Evolutionary conservation across 306 rosid species (phyloP), one percentile per base, ranked within the genome.

Genomic region (Pyrus communis): DNA sequence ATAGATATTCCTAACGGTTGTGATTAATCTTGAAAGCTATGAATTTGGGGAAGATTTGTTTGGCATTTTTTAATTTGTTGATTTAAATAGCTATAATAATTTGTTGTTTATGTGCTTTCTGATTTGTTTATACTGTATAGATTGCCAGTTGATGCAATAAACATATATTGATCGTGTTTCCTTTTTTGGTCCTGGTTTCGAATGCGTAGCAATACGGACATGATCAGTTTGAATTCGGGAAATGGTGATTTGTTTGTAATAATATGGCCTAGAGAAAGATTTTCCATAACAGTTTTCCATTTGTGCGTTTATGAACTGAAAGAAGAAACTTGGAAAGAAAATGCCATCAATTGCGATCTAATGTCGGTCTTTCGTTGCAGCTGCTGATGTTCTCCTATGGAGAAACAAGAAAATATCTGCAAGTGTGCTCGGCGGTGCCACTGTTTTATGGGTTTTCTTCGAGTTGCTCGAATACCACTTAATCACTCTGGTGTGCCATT

Each of bases 301-400:
- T 40, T 58, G 33, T 15, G 4, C 45, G 30, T 43, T 43, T 11
- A 11, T 74, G 45, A 40, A 74, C 68, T 9, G 15, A 28, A 1
- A 5, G 38, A 43, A 5, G 27, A 46, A 31, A 14, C 13, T 40
- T 42, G 9, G 19, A 23, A 60, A 11, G 40, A 51, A 45, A 18
- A 18, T 18, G 17, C 6, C 2, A 9, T 49, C 33, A 43, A 58
- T 19, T 17, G 65, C 77, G 72, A 40, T 78, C 71, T 81, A 80
- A 75, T 59, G 59, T 27, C 12, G n/a, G 15, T 55, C 61, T 40
- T 77, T 74, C 2, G 13, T 84, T 85, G 87, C 93, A 93, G 98
- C 87, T 79, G 98, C 95, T 70, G 95, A 93, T 88, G 92, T 93
- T 63, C 79, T 93, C 80, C 84, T 93, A 27, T 93, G 98, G 98